Conservation (phyloP, 805 yeast genomes). For the Candida hungchunana region DNA sequence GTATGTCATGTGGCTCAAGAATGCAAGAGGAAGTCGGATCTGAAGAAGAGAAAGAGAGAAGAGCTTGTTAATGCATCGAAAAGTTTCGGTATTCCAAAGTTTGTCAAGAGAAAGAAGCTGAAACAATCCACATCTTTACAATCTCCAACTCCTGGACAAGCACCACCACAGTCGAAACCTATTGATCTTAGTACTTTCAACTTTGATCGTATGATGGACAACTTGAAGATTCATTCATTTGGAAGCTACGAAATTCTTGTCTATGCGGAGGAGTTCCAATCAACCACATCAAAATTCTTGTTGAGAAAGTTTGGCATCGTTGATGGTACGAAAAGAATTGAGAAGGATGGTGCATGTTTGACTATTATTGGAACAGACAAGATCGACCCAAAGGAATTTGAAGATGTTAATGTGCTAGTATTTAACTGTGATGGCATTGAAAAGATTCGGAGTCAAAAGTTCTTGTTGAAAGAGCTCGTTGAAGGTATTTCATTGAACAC, state of each 20-base stretch:
- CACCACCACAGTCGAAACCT: conserved; percentile 8
- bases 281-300: conserved; percentile 31
- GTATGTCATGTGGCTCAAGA: conserved; percentile 30
- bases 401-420: conserved; percentile 30
- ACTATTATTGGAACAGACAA: conserved; percentile 23
- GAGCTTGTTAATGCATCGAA: conserved; percentile 35
- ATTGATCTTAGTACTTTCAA: conserved; percentile 23
- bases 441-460: conserved; percentile 29
- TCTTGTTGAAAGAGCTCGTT: conserved; percentile 28
- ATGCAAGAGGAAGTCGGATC: conserved; percentile 23
- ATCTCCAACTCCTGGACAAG: too few relatives aligned
- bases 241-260: conserved; percentile 14
- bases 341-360: conserved; percentile 10
- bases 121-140: conserved; percentile 4
- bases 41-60: conserved; percentile 35
- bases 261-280: conserved; percentile 19
- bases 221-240: conserved; percentile 1
- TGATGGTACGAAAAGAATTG: conserved; percentile 3
- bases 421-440: conserved; percentile 36
- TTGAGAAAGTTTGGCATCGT: conserved; percentile 28
- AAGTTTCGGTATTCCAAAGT: conserved; percentile 32
- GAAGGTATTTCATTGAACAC: conserved; percentile 33
- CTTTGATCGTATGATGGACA: conserved; percentile 20
- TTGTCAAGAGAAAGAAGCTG: conserved; percentile 22
- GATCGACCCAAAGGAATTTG: conserved; percentile 25